Evolutionary conservation across 2,329 filamentous ascomycete species (phyloP).

Genomic region (Cladosporium sp.): DNA sequence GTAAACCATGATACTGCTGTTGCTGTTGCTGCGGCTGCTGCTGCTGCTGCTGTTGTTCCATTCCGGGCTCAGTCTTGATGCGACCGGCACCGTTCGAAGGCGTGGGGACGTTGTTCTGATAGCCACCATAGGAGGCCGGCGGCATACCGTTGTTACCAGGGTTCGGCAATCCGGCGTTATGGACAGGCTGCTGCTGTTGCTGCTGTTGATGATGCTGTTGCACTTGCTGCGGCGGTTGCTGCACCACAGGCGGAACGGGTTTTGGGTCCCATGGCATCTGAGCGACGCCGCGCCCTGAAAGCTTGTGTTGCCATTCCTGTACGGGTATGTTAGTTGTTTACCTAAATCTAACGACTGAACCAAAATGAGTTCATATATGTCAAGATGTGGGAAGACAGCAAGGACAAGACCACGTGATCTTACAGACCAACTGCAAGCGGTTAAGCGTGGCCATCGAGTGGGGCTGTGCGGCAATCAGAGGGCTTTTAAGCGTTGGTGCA

Average conservation of each 20-base stretch:
- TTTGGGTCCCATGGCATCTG: slow-evolving; percentile 94
- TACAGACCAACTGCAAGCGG: slow-evolving; percentile 35
- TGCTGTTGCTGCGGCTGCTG: slow-evolving; percentile 26
- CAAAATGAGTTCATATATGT: background rate
- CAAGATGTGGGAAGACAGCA: background rate
- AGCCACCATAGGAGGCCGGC: slow-evolving; percentile 10
- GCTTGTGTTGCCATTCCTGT: slow-evolving; percentile 91
- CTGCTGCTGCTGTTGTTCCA: slow-evolving; percentile 34
- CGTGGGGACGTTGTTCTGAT: slow-evolving; percentile 10
- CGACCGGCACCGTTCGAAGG: slow-evolving; percentile 30
- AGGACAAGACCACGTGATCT: slow-evolving; percentile 20
- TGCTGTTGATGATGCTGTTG: slow-evolving; percentile 11
- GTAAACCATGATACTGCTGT: slow-evolving; percentile 33
- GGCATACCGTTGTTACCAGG: slow-evolving; percentile 13
- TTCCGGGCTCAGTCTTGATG: slow-evolving; percentile 56
- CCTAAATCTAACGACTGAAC: background rate
- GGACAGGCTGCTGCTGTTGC: slow-evolving; percentile 32
- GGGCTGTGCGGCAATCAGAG: slow-evolving; percentile 20
- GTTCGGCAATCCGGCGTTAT: slow-evolving; percentile 22
- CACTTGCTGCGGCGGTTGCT: slow-evolving; percentile 4
- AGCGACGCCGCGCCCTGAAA: slow-evolving; percentile 81
- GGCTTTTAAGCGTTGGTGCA: slow-evolving; percentile 48
- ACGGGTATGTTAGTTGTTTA: background rate
- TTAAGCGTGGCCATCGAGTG: slow-evolving; percentile 32
- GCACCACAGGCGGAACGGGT: slow-evolving; percentile 56